A percentile compares a stretch with the other conserved stretches of the same genome.
phyloP scores from a whole-genome alignment of 2,329 filamentous ascomycete species.

The Orbilia quercus region DNA sequence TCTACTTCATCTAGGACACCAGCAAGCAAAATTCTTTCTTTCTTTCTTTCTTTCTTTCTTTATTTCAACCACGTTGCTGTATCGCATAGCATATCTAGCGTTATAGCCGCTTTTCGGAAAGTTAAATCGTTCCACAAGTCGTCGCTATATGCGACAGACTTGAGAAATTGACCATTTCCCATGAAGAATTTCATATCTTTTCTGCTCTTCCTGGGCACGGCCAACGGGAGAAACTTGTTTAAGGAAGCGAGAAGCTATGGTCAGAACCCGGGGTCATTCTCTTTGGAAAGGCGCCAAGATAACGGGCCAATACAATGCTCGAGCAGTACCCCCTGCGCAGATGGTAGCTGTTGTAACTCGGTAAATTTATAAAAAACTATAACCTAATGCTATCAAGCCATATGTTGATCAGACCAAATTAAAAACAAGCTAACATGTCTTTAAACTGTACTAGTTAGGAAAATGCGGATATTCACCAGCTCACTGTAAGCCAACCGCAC shows the following conservation, averaged over 20 bases:
- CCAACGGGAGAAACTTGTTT: conserved; percentile 17
- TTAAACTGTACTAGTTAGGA: conserved; percentile 5
- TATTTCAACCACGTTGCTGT: too few species aligned
- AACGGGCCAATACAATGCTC: conserved; percentile 36
- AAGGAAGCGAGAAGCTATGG: not conserved
- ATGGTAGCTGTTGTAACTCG: conserved; percentile 36
- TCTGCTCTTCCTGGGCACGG: not conserved
- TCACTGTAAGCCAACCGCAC: conserved; percentile 24
- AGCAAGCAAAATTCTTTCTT: too few species aligned
- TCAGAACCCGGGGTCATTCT: not conserved
- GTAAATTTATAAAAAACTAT: conserved; percentile 7
- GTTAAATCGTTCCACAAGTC: not conserved
- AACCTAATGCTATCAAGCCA: not conserved
- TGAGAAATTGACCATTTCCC: not conserved
- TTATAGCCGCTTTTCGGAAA: not conserved
- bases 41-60: too few species aligned
- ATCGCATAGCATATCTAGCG: too few species aligned
- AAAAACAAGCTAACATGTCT: not conserved
- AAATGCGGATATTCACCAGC: conserved; percentile 29
- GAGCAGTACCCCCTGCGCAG: conserved; percentile 13
- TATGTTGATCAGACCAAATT: not conserved
- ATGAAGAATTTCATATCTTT: not conserved
- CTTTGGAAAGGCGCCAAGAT: conserved; percentile 24
- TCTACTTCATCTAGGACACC: too few species aligned
- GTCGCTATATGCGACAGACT: conserved; percentile 14